These are phyloP conservation scores for Fraxinus albicans DNA, from an alignment of 305 asterid species.

Conservation along the genomic window DNA sequence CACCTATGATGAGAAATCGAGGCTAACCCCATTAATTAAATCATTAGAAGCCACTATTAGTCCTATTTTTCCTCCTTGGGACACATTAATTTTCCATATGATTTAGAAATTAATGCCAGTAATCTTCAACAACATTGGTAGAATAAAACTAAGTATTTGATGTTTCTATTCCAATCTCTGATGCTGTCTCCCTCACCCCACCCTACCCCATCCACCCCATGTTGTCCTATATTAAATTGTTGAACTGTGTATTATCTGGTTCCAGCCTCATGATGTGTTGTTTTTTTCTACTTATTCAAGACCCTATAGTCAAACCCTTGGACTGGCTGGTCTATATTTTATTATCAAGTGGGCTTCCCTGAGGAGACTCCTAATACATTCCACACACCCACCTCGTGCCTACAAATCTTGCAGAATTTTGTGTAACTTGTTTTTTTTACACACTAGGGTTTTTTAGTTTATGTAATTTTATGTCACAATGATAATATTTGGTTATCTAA, in stretches of 20 bases:
- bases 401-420: constrained; percentile 61
- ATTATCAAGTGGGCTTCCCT: constrained; percentile 56
- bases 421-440: constrained; percentile 9
- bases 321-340: constrained; percentile 38
- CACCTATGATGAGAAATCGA: constrained; percentile 30
- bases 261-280: constrained; percentile 55
- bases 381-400: constrained; percentile 63
- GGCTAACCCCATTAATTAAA: constrained; percentile 30
- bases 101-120: constrained; percentile 37
- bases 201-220: neutral
- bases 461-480: neutral
- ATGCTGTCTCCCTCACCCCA: constrained; percentile 36
- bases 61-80: constrained; percentile 50
- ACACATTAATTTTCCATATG: constrained; percentile 71
- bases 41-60: constrained; percentile 59
- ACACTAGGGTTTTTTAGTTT: neutral
- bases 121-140: constrained; percentile 27
- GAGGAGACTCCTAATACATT: constrained; percentile 1
- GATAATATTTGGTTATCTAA: neutral
- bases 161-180: constrained; percentile 78
- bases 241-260: constrained; percentile 40
- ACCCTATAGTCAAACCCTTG: constrained; percentile 50
- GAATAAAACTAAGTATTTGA: constrained; percentile 48
- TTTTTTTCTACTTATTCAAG: constrained; percentile 36
- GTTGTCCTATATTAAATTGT: neutral